These are phyloP conservation scores for Trametes gibbosa DNA, from an alignment of 768 basidiomycete genomes.

Conservation along the genomic window DNA sequence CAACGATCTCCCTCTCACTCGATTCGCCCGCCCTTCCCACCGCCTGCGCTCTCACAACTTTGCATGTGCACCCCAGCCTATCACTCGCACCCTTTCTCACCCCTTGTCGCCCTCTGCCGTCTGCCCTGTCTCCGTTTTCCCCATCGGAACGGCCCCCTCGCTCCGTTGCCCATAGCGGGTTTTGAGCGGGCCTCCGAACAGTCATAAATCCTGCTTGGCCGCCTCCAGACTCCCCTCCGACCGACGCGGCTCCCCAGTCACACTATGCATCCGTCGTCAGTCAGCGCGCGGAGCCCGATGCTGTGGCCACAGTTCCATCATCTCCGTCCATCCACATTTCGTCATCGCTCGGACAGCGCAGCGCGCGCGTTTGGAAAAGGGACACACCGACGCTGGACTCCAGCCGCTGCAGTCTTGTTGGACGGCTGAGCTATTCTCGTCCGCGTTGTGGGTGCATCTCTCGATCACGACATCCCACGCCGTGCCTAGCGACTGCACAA, in stretches of 20 bases:
- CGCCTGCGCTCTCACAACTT: not conserved
- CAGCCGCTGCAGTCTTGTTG: too few relatives aligned
- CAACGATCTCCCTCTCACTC: slow-evolving; percentile 2
- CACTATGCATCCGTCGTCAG: not conserved
- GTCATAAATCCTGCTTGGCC: not conserved
- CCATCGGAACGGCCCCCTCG: not conserved
- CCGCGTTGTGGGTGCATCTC: not conserved
- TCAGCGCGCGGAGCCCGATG: not conserved
- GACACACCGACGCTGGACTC: too few relatives aligned
- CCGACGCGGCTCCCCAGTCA: not conserved
- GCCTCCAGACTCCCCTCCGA: not conserved
- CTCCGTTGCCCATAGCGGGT: not conserved
- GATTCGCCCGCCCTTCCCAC: slow-evolving; percentile 6
- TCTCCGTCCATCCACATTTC: not conserved
- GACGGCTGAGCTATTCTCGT: not conserved
- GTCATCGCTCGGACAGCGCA: not conserved
- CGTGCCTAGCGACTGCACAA: not conserved
- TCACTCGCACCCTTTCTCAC: too few relatives aligned
- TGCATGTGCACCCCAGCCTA: slow-evolving; percentile 1
- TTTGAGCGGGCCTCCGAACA: slow-evolving; percentile 3
- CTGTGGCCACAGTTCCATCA: not conserved
- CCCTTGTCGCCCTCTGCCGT: too few relatives aligned
- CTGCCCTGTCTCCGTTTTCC: not conserved
- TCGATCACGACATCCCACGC: not conserved
- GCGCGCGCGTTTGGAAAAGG: too few relatives aligned